A percentile compares a stretch with the other conserved stretches of the same genome.
These are phyloP conservation scores for Vicia sativa DNA, from an alignment of 306 rosid genomes.

Conservation along the genomic window DNA sequence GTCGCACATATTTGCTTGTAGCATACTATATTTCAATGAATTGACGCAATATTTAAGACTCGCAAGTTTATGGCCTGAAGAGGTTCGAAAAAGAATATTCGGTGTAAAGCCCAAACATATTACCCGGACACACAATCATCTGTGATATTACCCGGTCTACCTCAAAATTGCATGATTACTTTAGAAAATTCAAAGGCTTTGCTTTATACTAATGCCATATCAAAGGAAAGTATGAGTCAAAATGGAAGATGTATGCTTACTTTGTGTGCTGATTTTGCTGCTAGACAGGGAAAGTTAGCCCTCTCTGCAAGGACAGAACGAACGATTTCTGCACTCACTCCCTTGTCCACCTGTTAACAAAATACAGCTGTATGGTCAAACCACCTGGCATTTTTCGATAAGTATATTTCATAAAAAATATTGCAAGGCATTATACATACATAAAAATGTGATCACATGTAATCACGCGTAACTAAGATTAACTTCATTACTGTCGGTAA, in stretches of 20 bases:
- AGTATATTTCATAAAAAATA: conserved; percentile 18
- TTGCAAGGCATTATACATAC: conserved; percentile 18
- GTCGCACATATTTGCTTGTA: too few species aligned
- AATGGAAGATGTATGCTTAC: conserved; percentile 47
- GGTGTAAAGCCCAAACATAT: not conserved
- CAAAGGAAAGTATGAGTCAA: conserved; percentile 22
- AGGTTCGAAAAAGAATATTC: not conserved
- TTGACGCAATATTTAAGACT: not conserved
- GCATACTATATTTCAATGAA: too few species aligned
- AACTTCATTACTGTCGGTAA: not conserved
- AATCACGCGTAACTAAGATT: not conserved
- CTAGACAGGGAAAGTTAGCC: conserved; percentile 75
- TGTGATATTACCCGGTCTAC: not conserved
- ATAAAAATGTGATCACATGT: not conserved
- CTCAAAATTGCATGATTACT: not conserved
- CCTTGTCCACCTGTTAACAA: conserved; percentile 80
- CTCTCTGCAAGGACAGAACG: conserved; percentile 80
- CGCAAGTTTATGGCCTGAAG: not conserved
- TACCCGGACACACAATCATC: too few species aligned
- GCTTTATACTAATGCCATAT: conserved; percentile 1
- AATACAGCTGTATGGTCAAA: conserved; percentile 8
- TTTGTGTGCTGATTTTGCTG: conserved; percentile 77
- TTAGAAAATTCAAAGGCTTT: not conserved
- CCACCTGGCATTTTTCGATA: conserved; percentile 8
- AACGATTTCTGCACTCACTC: conserved; percentile 73